These are phyloP conservation scores for Pythium phragmiticola DNA, from an alignment of 352 stramenopile species.

Conservation along the genomic window DNA sequence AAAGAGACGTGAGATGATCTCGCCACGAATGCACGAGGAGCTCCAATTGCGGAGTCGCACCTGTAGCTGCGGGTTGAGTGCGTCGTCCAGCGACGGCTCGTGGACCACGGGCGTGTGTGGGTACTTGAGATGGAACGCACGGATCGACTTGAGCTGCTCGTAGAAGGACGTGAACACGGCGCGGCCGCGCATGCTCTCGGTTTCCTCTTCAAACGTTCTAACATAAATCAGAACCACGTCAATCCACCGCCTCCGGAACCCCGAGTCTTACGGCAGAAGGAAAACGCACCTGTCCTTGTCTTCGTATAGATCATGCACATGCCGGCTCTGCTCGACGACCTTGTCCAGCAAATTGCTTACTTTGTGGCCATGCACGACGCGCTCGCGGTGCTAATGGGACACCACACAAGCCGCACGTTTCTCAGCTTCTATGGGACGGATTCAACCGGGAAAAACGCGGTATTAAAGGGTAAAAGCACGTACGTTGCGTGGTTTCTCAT, in stretches of 20 bases:
- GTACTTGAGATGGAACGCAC: constrained; percentile 84
- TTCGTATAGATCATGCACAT: constrained; percentile 79
- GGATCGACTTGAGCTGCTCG: constrained; percentile 83
- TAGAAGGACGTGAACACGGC: constrained; percentile 89
- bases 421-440: not conserved
- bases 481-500: constrained; percentile 83
- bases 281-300: constrained; percentile 73
- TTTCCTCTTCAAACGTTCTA: constrained; percentile 78
- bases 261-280: not conserved
- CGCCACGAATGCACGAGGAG: not conserved
- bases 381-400: constrained; percentile 56
- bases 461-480: constrained; percentile 7
- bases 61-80: constrained; percentile 57
- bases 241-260: not conserved
- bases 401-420: not conserved
- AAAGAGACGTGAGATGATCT: not conserved
- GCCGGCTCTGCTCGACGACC: constrained; percentile 62
- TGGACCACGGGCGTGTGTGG: constrained; percentile 65
- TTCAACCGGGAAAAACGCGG: not conserved
- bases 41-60: constrained; percentile 22
- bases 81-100: constrained; percentile 60
- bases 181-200: constrained; percentile 69
- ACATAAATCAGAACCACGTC: not conserved
- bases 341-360: constrained; percentile 79
- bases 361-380: constrained; percentile 82